Percentiles rank a stretch among this genome's conserved stretches.
Conservation (phyloP, 1,284 basidiomycete genomes). For the Bjerkandera adusta region DNA sequence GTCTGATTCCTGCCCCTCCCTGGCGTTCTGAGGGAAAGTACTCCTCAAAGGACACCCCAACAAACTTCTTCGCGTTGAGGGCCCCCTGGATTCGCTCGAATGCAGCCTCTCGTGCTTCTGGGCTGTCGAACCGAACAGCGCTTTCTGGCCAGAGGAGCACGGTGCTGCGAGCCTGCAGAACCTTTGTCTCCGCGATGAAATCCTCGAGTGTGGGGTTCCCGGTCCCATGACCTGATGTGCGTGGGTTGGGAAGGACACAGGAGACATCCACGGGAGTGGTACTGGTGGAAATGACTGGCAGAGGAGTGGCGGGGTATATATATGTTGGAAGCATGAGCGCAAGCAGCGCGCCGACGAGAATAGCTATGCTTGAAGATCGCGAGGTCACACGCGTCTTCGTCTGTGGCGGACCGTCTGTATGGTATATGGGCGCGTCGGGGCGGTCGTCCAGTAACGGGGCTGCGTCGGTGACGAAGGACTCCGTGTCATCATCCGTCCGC, state of each 20-base stretch:
- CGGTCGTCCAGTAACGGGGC: background rate
- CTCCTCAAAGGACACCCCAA: constrained; percentile 73
- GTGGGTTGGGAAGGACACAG: constrained; percentile 54
- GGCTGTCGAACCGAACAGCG: constrained; percentile 59
- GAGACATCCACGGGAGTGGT: constrained; percentile 59
- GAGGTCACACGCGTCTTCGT: constrained; percentile 2
- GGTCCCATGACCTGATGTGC: constrained; percentile 37
- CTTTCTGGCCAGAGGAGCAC: constrained; percentile 81
- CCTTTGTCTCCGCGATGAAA: constrained; percentile 55
- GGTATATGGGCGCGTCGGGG: background rate
- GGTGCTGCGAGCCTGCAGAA: constrained; percentile 42
- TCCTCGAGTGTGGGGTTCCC: constrained; percentile 46
- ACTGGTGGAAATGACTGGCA: constrained; percentile 37
- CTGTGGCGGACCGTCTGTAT: constrained; percentile 1
- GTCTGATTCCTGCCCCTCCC: constrained; percentile 39
- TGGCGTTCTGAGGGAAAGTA: constrained; percentile 31
- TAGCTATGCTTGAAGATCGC: constrained; percentile 24
- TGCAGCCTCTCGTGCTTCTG: constrained; percentile 44
- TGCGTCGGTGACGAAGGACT: constrained; percentile 11
- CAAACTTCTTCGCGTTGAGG: constrained; percentile 36
- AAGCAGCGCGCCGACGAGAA: constrained; percentile 42
- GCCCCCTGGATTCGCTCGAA: constrained; percentile 42
- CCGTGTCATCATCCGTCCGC: constrained; percentile 17
- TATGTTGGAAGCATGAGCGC: constrained; percentile 58
- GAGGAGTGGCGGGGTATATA: constrained; percentile 38